Base-by-base conservation (phyloP, 495 filamentous ascomycete species). In the Daldinia loculata region DNA sequence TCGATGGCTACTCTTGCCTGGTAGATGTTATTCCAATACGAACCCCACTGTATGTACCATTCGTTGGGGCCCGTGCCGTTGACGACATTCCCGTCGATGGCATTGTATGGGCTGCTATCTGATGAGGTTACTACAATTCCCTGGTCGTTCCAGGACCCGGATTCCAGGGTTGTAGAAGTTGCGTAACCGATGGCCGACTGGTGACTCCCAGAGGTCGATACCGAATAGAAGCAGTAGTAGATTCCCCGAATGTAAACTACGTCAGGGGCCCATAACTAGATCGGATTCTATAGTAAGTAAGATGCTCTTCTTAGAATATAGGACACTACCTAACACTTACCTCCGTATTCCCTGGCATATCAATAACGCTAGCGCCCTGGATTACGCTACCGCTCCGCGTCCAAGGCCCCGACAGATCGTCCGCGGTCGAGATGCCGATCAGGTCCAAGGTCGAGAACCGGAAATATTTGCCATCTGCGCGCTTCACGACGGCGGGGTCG, bases 31-130 rank as follows among this genome's bases (percentile, higher is more conserved):
- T 81, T 75, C 89, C 89, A 91, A 79, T 88, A 91, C 17, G 83
- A 86, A 38, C 89, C 89, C 59, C 88, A 92, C 67, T 83, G 86
- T 50, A 91, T 80, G 56, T 86, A 85, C 58, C 83, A 80, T 9
- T 74, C 71, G 61, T 77, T 80, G 8, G 29, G 17, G 27, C 61
- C 67, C n/a, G 71, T 79, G 14, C 82, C 77, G 8, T 70, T 60
- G 68, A 89, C 79, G 61, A 88, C 80, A 77, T 89, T 89, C 14
- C 83, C 79, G 71, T 92, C 90, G 65, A 92, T 91, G 50, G 87
- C 84, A 70, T 91, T 90, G 78, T 88, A 90, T 1, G 80, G 48
- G 22, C 75, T 81, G 59, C 73, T 75, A 5, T 71, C 45, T 32
- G 77, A 76, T 17, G 83, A 84, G 12, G 75, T 63, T 6, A 70